Evolutionary conservation across 495 filamentous ascomycete species (phyloP).

Genomic region (Tetracladium marchalianum): DNA sequence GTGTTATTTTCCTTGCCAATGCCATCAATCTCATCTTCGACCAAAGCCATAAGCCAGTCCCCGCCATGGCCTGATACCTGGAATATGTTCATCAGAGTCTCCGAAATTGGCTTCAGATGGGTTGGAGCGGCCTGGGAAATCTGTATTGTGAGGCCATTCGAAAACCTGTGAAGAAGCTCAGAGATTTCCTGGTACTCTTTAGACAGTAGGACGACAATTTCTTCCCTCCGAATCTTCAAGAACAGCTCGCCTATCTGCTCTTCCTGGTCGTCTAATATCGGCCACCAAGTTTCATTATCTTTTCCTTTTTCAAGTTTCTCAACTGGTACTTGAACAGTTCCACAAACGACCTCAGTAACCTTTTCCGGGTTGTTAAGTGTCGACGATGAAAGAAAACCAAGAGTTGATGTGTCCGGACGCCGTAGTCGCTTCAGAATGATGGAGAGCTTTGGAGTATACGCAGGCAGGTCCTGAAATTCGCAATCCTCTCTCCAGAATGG

Average conservation of each 20-base stretch:
- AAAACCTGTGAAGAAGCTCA: slow-evolving; percentile 76
- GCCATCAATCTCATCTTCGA: slow-evolving; percentile 96
- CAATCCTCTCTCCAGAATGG: slow-evolving; percentile 96
- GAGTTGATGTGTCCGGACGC: slow-evolving; percentile 19
- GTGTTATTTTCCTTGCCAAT: slow-evolving; percentile 62
- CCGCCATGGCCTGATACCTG: slow-evolving; percentile 83
- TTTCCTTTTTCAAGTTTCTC: slow-evolving; percentile 70
- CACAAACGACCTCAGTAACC: slow-evolving; percentile 40
- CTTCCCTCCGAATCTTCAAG: slow-evolving; percentile 73
- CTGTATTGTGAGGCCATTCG: slow-evolving; percentile 71
- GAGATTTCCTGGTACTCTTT: slow-evolving; percentile 78
- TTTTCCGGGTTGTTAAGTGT: slow-evolving; percentile 10
- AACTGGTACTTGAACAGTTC: slow-evolving; percentile 74
- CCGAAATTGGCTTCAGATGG: slow-evolving; percentile 68
- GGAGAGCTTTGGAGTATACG: slow-evolving; percentile 67
- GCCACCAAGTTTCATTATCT: slow-evolving; percentile 86
- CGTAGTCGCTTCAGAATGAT: slow-evolving; percentile 72
- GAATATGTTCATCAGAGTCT: slow-evolving; percentile 86
- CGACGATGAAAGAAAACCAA: slow-evolving; percentile 16
- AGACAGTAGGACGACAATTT: slow-evolving; percentile 78
- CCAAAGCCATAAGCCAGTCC: slow-evolving; percentile 87
- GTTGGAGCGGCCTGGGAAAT: slow-evolving; percentile 72
- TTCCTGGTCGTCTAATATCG: slow-evolving; percentile 58
- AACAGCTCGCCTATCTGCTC: slow-evolving; percentile 79
- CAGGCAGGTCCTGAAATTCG: slow-evolving; percentile 74